phyloP scores from a whole-genome alignment of 768 basidiomycete species.

The Tricholoma bakamatsutake region DNA sequence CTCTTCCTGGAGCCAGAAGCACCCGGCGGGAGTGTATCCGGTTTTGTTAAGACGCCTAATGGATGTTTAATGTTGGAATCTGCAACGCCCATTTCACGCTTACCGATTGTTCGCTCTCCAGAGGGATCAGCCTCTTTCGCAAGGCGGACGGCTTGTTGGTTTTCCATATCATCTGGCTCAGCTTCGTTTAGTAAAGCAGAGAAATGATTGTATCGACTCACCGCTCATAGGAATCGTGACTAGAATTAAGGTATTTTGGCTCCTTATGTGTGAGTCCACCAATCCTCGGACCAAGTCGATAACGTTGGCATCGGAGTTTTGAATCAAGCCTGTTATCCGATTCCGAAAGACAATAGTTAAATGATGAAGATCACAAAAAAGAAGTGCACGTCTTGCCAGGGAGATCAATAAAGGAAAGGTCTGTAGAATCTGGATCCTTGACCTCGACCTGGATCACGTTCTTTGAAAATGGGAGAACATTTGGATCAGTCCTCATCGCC shows the following conservation, averaged over 20 bases:
- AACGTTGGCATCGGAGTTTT: constrained; percentile 37
- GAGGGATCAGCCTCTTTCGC: constrained; percentile 40
- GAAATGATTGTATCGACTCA: constrained; percentile 13
- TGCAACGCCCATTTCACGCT: not conserved
- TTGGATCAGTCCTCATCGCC: not conserved
- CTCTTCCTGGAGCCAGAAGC: constrained; percentile 26
- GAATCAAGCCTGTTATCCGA: constrained; percentile 36
- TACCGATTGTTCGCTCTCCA: constrained; percentile 51
- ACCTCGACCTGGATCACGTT: constrained; percentile 38
- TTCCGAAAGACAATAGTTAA: not conserved
- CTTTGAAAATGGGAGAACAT: constrained; percentile 27
- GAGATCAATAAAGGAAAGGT: constrained; percentile 34
- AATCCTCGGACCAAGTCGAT: constrained; percentile 43
- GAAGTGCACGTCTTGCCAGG: constrained; percentile 21
- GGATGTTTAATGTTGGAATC: not conserved
- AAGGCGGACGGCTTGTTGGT: constrained; percentile 46
- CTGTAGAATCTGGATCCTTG: constrained; percentile 30
- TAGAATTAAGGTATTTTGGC: constrained; percentile 42
- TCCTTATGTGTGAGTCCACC: constrained; percentile 39
- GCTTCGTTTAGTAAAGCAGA: not conserved
- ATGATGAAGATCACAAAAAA: not conserved
- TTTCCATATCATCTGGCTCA: constrained; percentile 49
- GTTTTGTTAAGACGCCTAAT: constrained; percentile 51
- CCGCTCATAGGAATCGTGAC: constrained; percentile 51
- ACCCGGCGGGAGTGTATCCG: constrained; percentile 38